A percentile compares a stretch with the other conserved stretches of the same genome.
Evolutionary conservation across 2,329 filamentous ascomycete species (phyloP).

Genomic region (Zasmidium citrigriseum): DNA sequence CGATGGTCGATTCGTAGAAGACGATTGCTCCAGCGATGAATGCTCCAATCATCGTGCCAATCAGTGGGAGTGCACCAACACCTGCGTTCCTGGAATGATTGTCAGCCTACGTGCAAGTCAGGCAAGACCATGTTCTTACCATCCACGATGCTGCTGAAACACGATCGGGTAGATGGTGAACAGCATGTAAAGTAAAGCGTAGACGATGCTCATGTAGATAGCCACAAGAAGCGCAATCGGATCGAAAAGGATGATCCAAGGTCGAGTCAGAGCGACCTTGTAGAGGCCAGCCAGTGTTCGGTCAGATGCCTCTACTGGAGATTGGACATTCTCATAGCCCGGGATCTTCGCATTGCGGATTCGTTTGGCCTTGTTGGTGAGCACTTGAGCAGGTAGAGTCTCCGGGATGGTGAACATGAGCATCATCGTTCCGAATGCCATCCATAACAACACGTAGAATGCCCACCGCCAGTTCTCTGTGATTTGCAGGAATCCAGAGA

Average conservation of each 20-base stretch:
- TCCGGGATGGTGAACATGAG: slow-evolving; percentile 59
- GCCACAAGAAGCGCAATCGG: slow-evolving; percentile 55
- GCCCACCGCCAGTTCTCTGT: slow-evolving; percentile 49
- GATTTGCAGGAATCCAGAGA: slow-evolving; percentile 58
- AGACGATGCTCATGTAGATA: slow-evolving; percentile 56
- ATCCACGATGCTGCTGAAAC: slow-evolving; percentile 54
- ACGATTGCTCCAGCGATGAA: slow-evolving; percentile 47
- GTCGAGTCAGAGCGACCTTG: slow-evolving; percentile 54
- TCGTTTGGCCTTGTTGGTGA: slow-evolving; percentile 55
- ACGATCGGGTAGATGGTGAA: slow-evolving; percentile 60
- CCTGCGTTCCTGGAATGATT: slow-evolving; percentile 46
- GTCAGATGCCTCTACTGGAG: slow-evolving; percentile 50
- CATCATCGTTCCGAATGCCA: slow-evolving; percentile 34
- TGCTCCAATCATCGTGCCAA: slow-evolving; percentile 53
- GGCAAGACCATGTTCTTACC: slow-evolving; percentile 20
- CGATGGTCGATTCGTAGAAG: slow-evolving; percentile 42
- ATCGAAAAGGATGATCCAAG: slow-evolving; percentile 57
- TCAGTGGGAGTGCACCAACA: slow-evolving; percentile 53
- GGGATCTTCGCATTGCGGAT: slow-evolving; percentile 51
- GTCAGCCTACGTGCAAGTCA: neutral
- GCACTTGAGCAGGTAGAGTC: slow-evolving; percentile 53
- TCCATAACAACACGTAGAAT: slow-evolving; percentile 45
- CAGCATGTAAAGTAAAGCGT: slow-evolving; percentile 58
- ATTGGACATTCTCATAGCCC: slow-evolving; percentile 55
- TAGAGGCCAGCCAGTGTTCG: slow-evolving; percentile 48